These are phyloP conservation scores for Penicillium paradoxum DNA, from an alignment of 495 filamentous ascomycete species.

Conservation along the genomic window DNA sequence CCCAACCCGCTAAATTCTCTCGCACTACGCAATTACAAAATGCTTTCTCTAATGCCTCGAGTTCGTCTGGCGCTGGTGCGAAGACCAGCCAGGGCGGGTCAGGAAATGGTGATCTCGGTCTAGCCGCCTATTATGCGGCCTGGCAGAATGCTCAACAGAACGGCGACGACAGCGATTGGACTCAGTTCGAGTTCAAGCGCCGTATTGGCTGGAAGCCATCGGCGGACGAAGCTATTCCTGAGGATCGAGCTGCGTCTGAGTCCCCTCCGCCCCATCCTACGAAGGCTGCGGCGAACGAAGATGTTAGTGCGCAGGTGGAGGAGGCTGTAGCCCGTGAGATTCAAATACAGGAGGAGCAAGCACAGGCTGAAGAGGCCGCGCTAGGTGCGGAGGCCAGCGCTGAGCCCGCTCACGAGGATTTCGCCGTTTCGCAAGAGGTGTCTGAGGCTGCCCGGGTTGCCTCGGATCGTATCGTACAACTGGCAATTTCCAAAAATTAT, in stretches of 20 bases:
- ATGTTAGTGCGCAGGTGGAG: conserved; percentile 56
- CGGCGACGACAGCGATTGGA: conserved; percentile 75
- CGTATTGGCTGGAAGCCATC: conserved; percentile 80
- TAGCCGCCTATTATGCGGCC: conserved; percentile 86
- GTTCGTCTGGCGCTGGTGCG: conserved; percentile 41
- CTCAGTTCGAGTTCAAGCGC: conserved; percentile 81
- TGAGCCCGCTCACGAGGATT: conserved; percentile 28
- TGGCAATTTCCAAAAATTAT: conserved; percentile 63
- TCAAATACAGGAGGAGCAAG: conserved; percentile 45
- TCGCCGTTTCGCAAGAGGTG: conserved; percentile 23
- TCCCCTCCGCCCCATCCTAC: conserved; percentile 47
- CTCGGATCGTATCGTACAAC: conserved; percentile 67
- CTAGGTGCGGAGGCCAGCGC: conserved; percentile 32
- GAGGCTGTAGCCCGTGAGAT: conserved; percentile 62
- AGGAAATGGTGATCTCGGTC: conserved; percentile 47
- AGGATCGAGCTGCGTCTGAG: conserved; percentile 24
- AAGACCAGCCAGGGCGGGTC: conserved; percentile 41
- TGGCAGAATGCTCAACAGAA: conserved; percentile 73
- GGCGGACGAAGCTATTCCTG: conserved; percentile 41
- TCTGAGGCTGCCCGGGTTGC: conserved; percentile 59
- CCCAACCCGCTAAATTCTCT: conserved; percentile 52
- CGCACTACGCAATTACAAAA: conserved; percentile 67
- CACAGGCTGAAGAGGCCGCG: conserved; percentile 37
- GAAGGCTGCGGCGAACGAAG: conserved; percentile 50
- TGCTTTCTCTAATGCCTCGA: conserved; percentile 60